Conservation (phyloP, 2,329 filamentous ascomycete genomes). For the Thielaviopsis populi region DNA sequence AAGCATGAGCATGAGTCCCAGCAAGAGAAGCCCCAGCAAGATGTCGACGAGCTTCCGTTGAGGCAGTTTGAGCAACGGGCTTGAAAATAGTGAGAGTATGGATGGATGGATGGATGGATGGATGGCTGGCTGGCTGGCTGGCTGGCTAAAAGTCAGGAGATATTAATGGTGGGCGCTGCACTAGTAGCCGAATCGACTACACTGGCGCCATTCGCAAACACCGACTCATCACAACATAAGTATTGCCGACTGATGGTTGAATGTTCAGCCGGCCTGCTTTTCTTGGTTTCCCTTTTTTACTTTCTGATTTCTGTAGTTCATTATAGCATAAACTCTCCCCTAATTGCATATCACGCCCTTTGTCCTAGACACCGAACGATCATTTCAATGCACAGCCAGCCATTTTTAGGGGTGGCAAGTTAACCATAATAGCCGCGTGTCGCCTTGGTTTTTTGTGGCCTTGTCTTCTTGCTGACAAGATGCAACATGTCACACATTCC, state of each 20-base stretch:
- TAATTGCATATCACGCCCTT: not conserved
- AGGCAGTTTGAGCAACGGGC: not conserved
- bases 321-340: not conserved
- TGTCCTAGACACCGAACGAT: not conserved
- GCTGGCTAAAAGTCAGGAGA: too few species aligned
- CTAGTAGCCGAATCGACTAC: too few species aligned
- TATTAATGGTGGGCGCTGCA: too few species aligned
- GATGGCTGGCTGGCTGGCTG: too few species aligned
- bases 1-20: slow-evolving; percentile 15
- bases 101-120: too few species aligned
- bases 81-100: too few species aligned
- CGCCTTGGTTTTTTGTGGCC: not conserved
- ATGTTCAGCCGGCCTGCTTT: not conserved
- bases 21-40: slow-evolving; percentile 14
- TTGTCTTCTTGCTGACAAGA: not conserved
- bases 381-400: not conserved
- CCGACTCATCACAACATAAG: too few species aligned
- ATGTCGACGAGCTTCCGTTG: slow-evolving; percentile 3
- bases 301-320: not conserved
- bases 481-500: not conserved
- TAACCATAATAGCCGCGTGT: not conserved
- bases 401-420: too few species aligned
- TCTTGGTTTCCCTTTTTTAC: not conserved
- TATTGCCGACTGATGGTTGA: too few species aligned
- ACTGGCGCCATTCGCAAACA: too few species aligned